phyloP scores from a whole-genome alignment of 108 stramenopile genomes.

The Fragilaria crotonensis region DNA sequence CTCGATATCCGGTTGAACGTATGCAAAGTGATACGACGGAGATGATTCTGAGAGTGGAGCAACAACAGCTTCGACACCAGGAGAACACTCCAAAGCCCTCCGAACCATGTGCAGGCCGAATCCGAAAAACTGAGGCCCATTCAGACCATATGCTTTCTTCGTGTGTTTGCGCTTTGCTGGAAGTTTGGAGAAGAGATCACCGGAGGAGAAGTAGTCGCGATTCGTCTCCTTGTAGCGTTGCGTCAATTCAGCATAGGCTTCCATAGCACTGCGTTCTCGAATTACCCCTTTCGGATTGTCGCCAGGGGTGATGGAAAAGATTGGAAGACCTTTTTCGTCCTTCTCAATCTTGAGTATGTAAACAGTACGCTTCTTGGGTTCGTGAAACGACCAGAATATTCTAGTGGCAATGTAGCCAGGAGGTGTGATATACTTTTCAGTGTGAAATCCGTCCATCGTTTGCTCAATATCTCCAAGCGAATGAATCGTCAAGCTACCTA shows the following conservation, averaged over 20 bases:
- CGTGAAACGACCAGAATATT: conserved; percentile 51
- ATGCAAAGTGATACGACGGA: conserved; percentile 46
- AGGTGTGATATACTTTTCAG: conserved; percentile 47
- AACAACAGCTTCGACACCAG: conserved; percentile 39
- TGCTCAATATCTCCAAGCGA: conserved; percentile 44
- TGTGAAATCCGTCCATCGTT: conserved; percentile 43
- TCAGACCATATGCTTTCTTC: conserved; percentile 42
- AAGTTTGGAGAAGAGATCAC: conserved; percentile 40
- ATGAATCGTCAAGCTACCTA: conserved; percentile 47
- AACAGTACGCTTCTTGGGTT: conserved; percentile 37
- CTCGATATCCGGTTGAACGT: conserved; percentile 33
- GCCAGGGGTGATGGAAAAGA: conserved; percentile 42
- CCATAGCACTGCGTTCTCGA: conserved; percentile 8
- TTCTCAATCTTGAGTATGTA: conserved; percentile 47
- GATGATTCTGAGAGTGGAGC: conserved; percentile 33
- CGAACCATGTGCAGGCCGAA: conserved; percentile 46
- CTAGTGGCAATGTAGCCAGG: conserved; percentile 47
- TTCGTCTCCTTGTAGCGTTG: conserved; percentile 31
- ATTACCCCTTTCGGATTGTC: conserved; percentile 39
- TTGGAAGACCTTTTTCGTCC: conserved; percentile 6
- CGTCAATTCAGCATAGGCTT: conserved; percentile 31
- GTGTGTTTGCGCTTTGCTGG: conserved; percentile 30
- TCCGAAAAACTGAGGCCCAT: conserved; percentile 68
- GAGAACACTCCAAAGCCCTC: conserved; percentile 28
- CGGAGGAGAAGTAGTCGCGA: conserved; percentile 37